phyloP scores from a whole-genome alignment of 2,329 filamentous ascomycete species.

The Alternaria solani region DNA sequence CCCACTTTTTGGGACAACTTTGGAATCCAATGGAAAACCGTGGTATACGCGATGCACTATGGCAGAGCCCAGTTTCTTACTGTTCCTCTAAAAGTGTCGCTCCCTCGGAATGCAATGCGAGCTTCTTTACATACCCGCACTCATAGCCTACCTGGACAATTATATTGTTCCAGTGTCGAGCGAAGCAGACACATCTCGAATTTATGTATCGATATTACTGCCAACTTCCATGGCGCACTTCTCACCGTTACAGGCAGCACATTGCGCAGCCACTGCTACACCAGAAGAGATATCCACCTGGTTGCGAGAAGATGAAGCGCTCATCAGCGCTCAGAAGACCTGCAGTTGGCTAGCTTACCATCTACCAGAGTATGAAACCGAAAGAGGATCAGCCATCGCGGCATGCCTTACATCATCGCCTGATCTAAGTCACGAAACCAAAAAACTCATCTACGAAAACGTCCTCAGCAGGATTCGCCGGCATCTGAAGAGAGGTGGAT shows the following conservation, averaged over 20 bases:
- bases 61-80: not conserved
- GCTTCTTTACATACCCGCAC: not conserved
- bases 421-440: conserved; percentile 1
- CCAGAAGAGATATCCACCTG: conserved; percentile 7
- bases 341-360: conserved; percentile 21
- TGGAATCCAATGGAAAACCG: not conserved
- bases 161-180: no score
- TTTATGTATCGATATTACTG: not conserved
- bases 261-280: conserved; percentile 6
- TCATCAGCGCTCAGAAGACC: conserved; percentile 7
- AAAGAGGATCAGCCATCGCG: conserved; percentile 4
- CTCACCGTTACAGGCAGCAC: conserved; percentile 7
- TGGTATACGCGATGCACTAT: not conserved
- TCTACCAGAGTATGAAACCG: conserved; percentile 6
- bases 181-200: not conserved
- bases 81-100: not conserved
- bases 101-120: not conserved
- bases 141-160: not conserved
- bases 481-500: not conserved
- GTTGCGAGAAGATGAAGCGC: conserved; percentile 15
- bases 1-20: not conserved
- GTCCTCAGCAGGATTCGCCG: not conserved
- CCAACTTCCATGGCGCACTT: not conserved
- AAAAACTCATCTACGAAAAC: conserved; percentile 8
- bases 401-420: not conserved